Percentiles rank a stretch among this genome's conserved stretches.
Conservation (phyloP, 345 rosid genomes). For the Draba incana region DNA sequence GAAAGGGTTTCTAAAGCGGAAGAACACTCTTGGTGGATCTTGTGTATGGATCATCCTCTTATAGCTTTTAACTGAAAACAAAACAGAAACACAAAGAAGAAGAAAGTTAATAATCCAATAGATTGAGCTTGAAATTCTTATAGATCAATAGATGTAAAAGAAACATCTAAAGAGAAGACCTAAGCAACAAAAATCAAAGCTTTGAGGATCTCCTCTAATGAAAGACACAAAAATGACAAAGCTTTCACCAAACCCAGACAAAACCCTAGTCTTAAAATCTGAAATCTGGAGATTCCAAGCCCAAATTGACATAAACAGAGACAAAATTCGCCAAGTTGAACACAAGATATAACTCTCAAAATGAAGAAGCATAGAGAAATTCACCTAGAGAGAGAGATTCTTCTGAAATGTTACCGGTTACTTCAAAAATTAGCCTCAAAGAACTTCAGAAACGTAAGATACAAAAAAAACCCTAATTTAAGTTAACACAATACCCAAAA, state of each 20-base stretch:
- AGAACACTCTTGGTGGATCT: constrained; percentile 52
- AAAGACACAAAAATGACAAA: not conserved
- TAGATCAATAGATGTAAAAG: not conserved
- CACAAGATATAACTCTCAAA: not conserved
- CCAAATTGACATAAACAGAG: not conserved
- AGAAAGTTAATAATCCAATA: not conserved
- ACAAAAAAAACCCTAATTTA: not conserved
- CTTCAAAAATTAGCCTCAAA: constrained; percentile 14
- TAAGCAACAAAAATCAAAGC: not conserved
- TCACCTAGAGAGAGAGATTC: constrained; percentile 26
- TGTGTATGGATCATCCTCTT: constrained; percentile 63
- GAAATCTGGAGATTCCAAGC: not conserved
- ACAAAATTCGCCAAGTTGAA: not conserved
- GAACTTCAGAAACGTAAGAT: not conserved
- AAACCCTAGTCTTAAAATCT: not conserved
- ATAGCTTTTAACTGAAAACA: constrained; percentile 29
- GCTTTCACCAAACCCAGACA: not conserved
- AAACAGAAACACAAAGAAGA: constrained; percentile 2
- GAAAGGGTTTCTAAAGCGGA: constrained; percentile 71
- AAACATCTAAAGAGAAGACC: too few relatives aligned
- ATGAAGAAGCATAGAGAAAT: too few relatives aligned
- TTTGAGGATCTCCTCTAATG: not conserved
- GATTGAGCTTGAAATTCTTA: too few relatives aligned
- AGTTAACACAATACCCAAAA: not conserved
- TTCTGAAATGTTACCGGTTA: constrained; percentile 9